Evolutionary conservation across 169 alveolate genomes (phyloP), one percentile per base, ranked within the genome.

Genomic region (Plasmodium reichenowi): DNA sequence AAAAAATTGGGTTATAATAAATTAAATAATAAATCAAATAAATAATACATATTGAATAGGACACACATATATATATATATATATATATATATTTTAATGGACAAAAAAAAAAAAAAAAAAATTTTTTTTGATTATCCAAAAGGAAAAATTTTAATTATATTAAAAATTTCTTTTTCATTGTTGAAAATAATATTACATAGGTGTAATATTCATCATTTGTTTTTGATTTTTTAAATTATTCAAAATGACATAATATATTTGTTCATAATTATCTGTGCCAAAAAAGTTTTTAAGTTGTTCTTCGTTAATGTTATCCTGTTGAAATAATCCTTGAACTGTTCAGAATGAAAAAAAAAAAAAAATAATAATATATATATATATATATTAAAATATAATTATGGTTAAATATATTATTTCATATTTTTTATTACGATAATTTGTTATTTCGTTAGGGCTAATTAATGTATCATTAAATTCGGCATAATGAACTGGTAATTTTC

Each of bases 361-460:
- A 26, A 26, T 3, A 26, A 26, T 26, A 26, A 32, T 32, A 32
- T 29, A 56, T 56, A 56, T 10, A 56, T 56, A 56, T 15, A 56
- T 63, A 62, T 62, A 24, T 62, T 0, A 6, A 56, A 5, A 32
- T 32, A 32, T 32, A 32, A 32, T 15, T 54, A 54, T 9, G n/a
- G 15, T 15, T 15, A 56, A 10, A 62, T 62, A 24, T 62, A 10
- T 13, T 5, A 56, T 56, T 56, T 56, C 22, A 2, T 60, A 2
- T n/a, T 45, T 38, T 45, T 60, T 17, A 29, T 59, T 78, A 78
- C 89, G 89, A 58, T 78, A 78, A 59, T 66, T 78, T 78, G 89
- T 78, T 70, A 78, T 68, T 45, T 78, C 89, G 76, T 22, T 22
- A 12, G 89, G 89, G 9, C 89, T 78, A 64, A 78, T 78, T 59